Percentiles rank a stretch among this genome's conserved stretches.
These are phyloP conservation scores for Forsythia suspensa DNA, from an alignment of 257 asterid species.

Conservation along the genomic window DNA sequence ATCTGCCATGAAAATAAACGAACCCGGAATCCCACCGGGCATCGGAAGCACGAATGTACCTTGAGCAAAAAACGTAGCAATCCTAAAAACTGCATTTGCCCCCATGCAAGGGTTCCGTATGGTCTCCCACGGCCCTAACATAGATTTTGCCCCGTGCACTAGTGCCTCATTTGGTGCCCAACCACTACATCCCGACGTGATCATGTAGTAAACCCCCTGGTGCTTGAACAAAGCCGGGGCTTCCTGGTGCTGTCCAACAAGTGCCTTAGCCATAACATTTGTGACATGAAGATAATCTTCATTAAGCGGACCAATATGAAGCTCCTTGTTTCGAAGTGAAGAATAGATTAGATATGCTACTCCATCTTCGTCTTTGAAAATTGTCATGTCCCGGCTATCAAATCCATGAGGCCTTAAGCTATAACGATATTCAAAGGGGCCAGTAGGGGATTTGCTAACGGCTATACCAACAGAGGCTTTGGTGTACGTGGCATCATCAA, in stretches of 20 bases:
- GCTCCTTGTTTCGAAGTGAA: slow-evolving; percentile 57
- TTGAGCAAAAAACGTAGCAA: slow-evolving; percentile 67
- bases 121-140: slow-evolving; percentile 79
- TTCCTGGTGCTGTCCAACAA: slow-evolving; percentile 68
- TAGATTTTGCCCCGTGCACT: slow-evolving; percentile 70
- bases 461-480: slow-evolving; percentile 76
- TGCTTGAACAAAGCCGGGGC: slow-evolving; percentile 78
- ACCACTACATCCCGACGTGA: slow-evolving; percentile 87
- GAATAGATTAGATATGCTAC: slow-evolving; percentile 57
- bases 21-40: slow-evolving; percentile 44
- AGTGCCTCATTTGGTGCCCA: slow-evolving; percentile 84
- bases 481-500: slow-evolving; percentile 52
- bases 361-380: slow-evolving; percentile 65
- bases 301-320: slow-evolving; percentile 50
- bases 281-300: slow-evolving; percentile 45
- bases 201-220: slow-evolving; percentile 52
- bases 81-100: slow-evolving; percentile 49
- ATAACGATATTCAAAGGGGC: slow-evolving; percentile 51
- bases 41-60: slow-evolving; percentile 64
- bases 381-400: slow-evolving; percentile 72
- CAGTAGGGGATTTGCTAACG: slow-evolving; percentile 48
- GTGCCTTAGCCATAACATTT: slow-evolving; percentile 30
- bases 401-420: slow-evolving; percentile 66
- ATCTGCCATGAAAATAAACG: slow-evolving; percentile 72
- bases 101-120: slow-evolving; percentile 86